Evolutionary conservation across 2,329 filamentous ascomycete genomes (phyloP).

Genomic region (Fusarium compactum): DNA sequence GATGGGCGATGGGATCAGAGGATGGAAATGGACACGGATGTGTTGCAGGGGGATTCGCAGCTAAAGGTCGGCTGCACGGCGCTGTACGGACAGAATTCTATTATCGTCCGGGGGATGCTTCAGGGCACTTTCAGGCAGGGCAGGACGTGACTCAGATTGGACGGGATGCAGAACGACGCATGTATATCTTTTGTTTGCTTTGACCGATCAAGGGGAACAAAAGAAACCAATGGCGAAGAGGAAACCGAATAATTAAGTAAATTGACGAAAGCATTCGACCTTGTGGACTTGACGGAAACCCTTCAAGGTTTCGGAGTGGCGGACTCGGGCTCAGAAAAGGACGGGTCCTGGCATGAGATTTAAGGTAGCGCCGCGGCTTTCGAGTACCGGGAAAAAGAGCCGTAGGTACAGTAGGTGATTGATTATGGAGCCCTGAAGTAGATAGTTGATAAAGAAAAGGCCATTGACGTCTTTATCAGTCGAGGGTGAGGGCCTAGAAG

Average conservation of each 20-base stretch:
- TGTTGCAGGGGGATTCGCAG: constrained; percentile 41
- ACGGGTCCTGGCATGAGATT: constrained; percentile 22
- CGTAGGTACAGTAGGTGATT: constrained; percentile 12
- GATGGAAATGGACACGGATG: constrained; percentile 6
- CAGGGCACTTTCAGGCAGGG: constrained; percentile 6
- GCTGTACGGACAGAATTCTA: constrained; percentile 13
- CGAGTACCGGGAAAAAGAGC: constrained; percentile 37
- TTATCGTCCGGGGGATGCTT: constrained; percentile 1
- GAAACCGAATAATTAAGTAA: neutral
- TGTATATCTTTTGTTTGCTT: constrained; percentile 7
- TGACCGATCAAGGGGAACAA: neutral
- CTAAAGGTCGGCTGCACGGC: constrained; percentile 29
- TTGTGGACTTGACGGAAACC: constrained; percentile 12
- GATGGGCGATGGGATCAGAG: constrained; percentile 41
- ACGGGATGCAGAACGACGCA: neutral
- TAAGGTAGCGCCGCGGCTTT: constrained; percentile 18
- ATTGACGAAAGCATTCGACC: constrained; percentile 18
- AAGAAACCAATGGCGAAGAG: constrained; percentile 7
- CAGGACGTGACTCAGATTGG: constrained; percentile 23
- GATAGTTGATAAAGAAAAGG: neutral
- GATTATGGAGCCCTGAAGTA: neutral
- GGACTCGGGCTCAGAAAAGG: constrained; percentile 23
- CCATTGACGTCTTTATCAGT: constrained; percentile 27
- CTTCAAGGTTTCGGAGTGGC: constrained; percentile 24
- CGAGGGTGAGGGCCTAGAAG: constrained; percentile 24